Evolutionary conservation across 2,329 filamentous ascomycete genomes (phyloP).

Genomic region (Sporothrix phasma): DNA sequence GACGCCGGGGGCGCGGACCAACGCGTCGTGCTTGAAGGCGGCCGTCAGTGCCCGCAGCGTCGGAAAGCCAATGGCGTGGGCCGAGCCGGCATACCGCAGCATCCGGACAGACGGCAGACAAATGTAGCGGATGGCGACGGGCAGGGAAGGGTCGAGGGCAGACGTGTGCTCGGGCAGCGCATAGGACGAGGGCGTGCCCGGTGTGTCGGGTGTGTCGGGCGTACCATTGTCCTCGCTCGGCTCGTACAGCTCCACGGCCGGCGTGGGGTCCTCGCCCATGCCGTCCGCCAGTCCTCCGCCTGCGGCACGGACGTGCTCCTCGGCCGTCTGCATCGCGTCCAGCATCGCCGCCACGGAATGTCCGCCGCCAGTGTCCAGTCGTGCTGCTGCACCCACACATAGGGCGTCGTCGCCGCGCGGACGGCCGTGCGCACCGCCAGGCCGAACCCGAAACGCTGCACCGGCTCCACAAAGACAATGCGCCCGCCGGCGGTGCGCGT

Average conservation of each 20-base stretch:
- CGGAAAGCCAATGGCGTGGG: constrained; percentile 35
- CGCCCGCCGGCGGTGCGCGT: constrained; percentile 27
- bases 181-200: not conserved
- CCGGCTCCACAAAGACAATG: constrained; percentile 41
- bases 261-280: not conserved
- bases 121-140: constrained; percentile 39
- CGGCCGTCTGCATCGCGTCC: constrained; percentile 34
- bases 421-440: constrained; percentile 44
- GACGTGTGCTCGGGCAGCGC: not conserved
- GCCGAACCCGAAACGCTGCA: constrained; percentile 40
- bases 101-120: constrained; percentile 44
- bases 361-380: constrained; percentile 41
- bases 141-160: not conserved
- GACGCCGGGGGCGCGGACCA: not conserved
- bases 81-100: constrained; percentile 39
- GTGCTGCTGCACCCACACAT: constrained; percentile 49
- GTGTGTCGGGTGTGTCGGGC: not conserved
- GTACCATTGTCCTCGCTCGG: not conserved
- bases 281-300: not conserved
- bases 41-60: constrained; percentile 33
- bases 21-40: constrained; percentile 32
- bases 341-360: constrained; percentile 35
- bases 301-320: not conserved
- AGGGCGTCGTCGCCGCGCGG: constrained; percentile 36
- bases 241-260: not conserved